phyloP scores from a whole-genome alignment of 2,329 filamentous ascomycete genomes.

The Fusarium sp. region DNA sequence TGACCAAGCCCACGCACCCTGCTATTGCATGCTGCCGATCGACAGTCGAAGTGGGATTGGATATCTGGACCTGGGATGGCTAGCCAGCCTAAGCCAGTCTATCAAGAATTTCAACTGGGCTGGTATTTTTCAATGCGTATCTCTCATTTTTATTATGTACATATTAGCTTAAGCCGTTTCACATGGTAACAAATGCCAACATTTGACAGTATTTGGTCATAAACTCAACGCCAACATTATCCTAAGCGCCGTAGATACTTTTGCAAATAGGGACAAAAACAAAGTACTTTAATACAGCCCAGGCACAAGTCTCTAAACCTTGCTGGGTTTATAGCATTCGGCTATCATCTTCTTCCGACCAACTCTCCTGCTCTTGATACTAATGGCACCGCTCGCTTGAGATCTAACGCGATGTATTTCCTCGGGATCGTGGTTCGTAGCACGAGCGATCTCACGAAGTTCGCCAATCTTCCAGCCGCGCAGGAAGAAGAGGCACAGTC shows the following conservation, averaged over 20 bases:
- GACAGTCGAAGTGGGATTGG: background rate
- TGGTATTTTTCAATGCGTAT: background rate
- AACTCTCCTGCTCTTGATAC: slow-evolving; percentile 40
- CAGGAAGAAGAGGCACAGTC: slow-evolving; percentile 44
- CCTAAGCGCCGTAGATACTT: background rate
- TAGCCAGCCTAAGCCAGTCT: too few species aligned
- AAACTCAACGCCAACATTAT: background rate
- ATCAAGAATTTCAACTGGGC: background rate
- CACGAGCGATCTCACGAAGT: slow-evolving; percentile 44
- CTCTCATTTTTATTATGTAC: background rate
- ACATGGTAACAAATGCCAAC: too few species aligned
- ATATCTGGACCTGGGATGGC: background rate
- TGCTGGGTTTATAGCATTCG: slow-evolving; percentile 43
- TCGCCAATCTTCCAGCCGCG: slow-evolving; percentile 52
- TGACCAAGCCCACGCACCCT: background rate
- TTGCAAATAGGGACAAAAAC: background rate
- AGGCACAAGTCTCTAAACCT: slow-evolving; percentile 33
- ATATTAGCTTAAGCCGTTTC: background rate
- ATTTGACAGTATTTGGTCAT: background rate
- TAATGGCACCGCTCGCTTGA: slow-evolving; percentile 43
- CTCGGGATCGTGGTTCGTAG: slow-evolving; percentile 42
- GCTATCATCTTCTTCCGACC: slow-evolving; percentile 46
- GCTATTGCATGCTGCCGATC: background rate
- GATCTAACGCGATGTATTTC: slow-evolving; percentile 44
- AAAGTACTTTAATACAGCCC: background rate